Percentiles rank a stretch among this genome's conserved stretches.
These are phyloP conservation scores for Beauveria caledonica DNA, from an alignment of 2,329 filamentous ascomycete species.

Conservation along the genomic window DNA sequence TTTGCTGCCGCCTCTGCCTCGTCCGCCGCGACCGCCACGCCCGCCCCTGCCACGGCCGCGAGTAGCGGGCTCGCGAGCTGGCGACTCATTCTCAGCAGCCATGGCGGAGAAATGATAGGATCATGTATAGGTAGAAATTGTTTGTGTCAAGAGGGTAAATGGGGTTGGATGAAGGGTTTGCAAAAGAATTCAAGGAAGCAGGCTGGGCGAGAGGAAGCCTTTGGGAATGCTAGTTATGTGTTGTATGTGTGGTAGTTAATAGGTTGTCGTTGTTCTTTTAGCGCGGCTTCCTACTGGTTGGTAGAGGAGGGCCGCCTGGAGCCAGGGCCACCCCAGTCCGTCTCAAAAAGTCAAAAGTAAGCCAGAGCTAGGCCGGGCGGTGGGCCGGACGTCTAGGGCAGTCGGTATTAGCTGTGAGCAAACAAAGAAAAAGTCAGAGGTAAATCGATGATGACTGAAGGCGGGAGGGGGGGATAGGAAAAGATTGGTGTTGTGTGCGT, in stretches of 20 bases:
- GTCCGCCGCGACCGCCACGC: constrained; percentile 13
- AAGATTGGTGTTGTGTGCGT: neutral
- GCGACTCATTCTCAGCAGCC: constrained; percentile 31
- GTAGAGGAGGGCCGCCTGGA: constrained; percentile 1
- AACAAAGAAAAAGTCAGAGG: neutral
- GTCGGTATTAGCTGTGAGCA: neutral
- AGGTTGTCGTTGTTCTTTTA: constrained; percentile 8
- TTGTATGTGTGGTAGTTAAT: constrained; percentile 5
- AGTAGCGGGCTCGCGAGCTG: constrained; percentile 27
- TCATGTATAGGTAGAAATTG: constrained; percentile 20
- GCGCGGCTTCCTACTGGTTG: constrained; percentile 4
- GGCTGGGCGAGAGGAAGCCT: neutral
- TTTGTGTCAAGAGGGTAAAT: too few relatives aligned
- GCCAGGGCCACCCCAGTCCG: constrained; percentile 7
- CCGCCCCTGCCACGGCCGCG: constrained; percentile 23
- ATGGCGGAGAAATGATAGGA: constrained; percentile 22
- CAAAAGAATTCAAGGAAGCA: neutral
- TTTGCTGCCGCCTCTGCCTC: constrained; percentile 17
- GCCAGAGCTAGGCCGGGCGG: neutral
- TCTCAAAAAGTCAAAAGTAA: neutral
- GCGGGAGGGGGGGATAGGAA: neutral
- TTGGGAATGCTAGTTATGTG: neutral
- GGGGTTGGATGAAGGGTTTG: too few relatives aligned
- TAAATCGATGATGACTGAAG: neutral
- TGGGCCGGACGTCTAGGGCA: neutral